Percentiles rank a stretch among this genome's conserved stretches.
Evolutionary conservation across 2,329 filamentous ascomycete genomes (phyloP).

Genomic region (Aureobasidium sp.): DNA sequence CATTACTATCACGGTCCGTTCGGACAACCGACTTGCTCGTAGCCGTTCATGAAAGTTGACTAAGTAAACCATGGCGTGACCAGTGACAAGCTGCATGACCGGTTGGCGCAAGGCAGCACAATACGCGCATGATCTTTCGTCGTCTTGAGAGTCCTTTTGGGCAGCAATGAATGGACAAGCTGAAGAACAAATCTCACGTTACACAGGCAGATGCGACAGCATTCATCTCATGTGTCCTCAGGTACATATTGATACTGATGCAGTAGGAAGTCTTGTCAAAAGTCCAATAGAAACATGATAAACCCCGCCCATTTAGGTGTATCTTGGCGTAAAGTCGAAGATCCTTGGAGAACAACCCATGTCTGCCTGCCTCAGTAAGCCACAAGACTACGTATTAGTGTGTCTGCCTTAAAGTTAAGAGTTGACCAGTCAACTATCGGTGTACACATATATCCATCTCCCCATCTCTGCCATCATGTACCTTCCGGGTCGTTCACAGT

Average conservation of each 20-base stretch:
- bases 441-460: constrained; percentile 2
- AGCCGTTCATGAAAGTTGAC: background rate
- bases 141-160: background rate
- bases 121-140: background rate
- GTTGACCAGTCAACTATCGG: constrained; percentile 4
- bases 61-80: constrained; percentile 10
- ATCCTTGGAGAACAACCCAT: background rate
- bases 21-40: background rate
- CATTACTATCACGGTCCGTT: background rate
- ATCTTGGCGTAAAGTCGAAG: background rate
- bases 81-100: constrained; percentile 10
- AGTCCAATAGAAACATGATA: background rate
- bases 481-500: background rate
- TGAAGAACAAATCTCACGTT: constrained; percentile 4
- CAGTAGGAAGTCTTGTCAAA: background rate
- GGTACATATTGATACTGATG: background rate
- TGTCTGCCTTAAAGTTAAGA: constrained; percentile 9
- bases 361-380: constrained; percentile 9
- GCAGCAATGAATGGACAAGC: background rate
- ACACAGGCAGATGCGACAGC: background rate
- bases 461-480: background rate
- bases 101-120: constrained; percentile 8
- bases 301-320: background rate
- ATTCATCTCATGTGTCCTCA: background rate
- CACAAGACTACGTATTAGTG: constrained; percentile 6